phyloP scores from a whole-genome alignment of 2,329 filamentous ascomycete species.

The Colletotrichum abscissum region DNA sequence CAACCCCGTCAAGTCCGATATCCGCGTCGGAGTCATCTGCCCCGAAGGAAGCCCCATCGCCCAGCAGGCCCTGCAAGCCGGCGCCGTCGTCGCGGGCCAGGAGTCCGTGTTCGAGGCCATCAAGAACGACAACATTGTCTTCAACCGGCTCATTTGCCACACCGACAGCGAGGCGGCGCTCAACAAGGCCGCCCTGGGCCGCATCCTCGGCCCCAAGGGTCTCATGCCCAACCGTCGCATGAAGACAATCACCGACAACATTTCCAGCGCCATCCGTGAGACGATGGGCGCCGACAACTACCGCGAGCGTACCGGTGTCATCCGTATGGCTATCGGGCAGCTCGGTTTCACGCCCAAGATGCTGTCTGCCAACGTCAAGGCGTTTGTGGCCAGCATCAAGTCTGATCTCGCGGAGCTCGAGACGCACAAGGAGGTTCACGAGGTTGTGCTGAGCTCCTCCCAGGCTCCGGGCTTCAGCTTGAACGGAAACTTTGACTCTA shows the following conservation, averaged over 20 bases:
- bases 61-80: constrained; percentile 78
- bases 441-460: constrained; percentile 86
- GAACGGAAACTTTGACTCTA: constrained; percentile 79
- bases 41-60: constrained; percentile 82
- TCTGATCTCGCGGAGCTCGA: constrained; percentile 69
- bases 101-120: constrained; percentile 86
- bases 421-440: constrained; percentile 58
- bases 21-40: constrained; percentile 90
- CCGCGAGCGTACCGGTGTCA: constrained; percentile 84
- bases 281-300: constrained; percentile 89
- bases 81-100: constrained; percentile 86
- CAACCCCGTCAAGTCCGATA: constrained; percentile 88
- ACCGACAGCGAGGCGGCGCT: constrained; percentile 80
- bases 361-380: constrained; percentile 85
- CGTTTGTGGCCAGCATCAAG: constrained; percentile 81
- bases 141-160: constrained; percentile 92
- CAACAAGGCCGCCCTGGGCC: constrained; percentile 83
- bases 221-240: constrained; percentile 92
- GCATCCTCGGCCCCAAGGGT: constrained; percentile 86
- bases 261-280: constrained; percentile 79
- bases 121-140: constrained; percentile 79
- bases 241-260: constrained; percentile 88
- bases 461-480: constrained; percentile 88
- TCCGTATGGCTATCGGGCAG: constrained; percentile 92
- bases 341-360: constrained; percentile 89